phyloP scores from a whole-genome alignment of 2,329 filamentous ascomycete genomes.

The Cercospora sesami region DNA sequence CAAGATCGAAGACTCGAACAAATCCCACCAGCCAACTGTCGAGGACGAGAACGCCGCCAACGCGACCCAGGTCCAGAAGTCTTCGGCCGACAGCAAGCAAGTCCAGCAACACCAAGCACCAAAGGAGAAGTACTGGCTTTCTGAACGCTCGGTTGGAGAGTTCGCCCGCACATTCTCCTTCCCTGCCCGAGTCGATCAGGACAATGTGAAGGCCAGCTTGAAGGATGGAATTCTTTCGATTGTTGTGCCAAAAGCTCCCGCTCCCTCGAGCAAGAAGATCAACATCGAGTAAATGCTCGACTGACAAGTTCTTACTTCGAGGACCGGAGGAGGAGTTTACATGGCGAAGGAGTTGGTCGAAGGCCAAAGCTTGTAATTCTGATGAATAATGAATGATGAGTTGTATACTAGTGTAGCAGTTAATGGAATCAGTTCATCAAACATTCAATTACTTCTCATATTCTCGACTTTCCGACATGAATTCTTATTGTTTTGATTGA shows the following conservation, averaged over 20 bases:
- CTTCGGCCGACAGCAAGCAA: conserved; percentile 40
- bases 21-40: conserved; percentile 61
- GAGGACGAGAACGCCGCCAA: conserved; percentile 57
- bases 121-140: conserved; percentile 65
- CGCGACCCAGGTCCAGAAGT: conserved; percentile 25
- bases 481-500: not conserved
- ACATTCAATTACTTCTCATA: not conserved
- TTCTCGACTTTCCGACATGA: not conserved
- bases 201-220: conserved; percentile 60
- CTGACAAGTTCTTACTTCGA: not conserved
- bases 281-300: conserved; percentile 51
- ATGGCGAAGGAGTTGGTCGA: not conserved
- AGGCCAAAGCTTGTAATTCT: not conserved
- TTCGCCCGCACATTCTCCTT: conserved; percentile 62
- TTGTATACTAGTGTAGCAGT: conserved; percentile 21
- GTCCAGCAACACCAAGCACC: conserved; percentile 16
- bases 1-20: conserved; percentile 34
- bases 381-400: conserved; percentile 11
- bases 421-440: conserved; percentile 1
- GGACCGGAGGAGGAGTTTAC: not conserved
- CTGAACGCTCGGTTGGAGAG: conserved; percentile 59
- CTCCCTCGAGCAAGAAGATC: conserved; percentile 54
- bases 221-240: conserved; percentile 62
- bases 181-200: conserved; percentile 59
- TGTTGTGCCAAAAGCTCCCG: conserved; percentile 57